Evolutionary conservation across 1,284 basidiomycete genomes (phyloP).

Genomic region (Leccinum cinnamomeum): DNA sequence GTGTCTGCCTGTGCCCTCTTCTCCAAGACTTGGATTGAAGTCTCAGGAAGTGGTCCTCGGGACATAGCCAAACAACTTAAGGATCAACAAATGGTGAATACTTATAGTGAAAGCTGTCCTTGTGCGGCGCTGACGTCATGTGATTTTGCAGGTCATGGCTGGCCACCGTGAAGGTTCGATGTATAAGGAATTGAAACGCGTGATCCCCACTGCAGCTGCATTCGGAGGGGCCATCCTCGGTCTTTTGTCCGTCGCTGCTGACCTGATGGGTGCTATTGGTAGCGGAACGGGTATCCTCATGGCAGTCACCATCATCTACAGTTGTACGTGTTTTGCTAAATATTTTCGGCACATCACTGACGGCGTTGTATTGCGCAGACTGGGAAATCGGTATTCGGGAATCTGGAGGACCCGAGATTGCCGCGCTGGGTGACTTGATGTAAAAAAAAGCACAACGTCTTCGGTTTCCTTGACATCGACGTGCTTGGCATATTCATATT

Average conservation of each 20-base stretch:
- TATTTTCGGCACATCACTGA: neutral
- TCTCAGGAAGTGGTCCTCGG: slow-evolving; percentile 92
- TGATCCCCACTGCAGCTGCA: slow-evolving; percentile 96
- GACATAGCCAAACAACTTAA: slow-evolving; percentile 98
- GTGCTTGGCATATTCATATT: slow-evolving; percentile 4
- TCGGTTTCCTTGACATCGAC: slow-evolving; percentile 2
- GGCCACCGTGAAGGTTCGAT: slow-evolving; percentile 96
- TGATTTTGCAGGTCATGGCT: slow-evolving; percentile 74
- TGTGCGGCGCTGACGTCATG: neutral
- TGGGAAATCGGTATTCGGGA: slow-evolving; percentile 46
- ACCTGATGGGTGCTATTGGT: slow-evolving; percentile 94
- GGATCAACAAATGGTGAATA: slow-evolving; percentile 89
- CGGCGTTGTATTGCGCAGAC: slow-evolving; percentile 14
- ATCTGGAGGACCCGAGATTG: slow-evolving; percentile 73
- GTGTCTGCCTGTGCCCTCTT: slow-evolving; percentile 94
- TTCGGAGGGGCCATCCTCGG: slow-evolving; percentile 97
- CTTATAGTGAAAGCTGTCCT: neutral
- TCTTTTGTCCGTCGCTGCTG: slow-evolving; percentile 91
- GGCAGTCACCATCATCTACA: slow-evolving; percentile 97
- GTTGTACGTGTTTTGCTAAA: slow-evolving; percentile 45
- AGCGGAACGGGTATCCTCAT: slow-evolving; percentile 97
- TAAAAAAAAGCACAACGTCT: slow-evolving; percentile 30
- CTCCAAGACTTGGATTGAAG: slow-evolving; percentile 99
- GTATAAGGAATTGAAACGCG: slow-evolving; percentile 98
- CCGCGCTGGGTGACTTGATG: slow-evolving; percentile 67